Evolutionary conservation across 495 filamentous ascomycete genomes (phyloP), one percentile per base, ranked within the genome.

Genomic region (Daldinia loculata): DNA sequence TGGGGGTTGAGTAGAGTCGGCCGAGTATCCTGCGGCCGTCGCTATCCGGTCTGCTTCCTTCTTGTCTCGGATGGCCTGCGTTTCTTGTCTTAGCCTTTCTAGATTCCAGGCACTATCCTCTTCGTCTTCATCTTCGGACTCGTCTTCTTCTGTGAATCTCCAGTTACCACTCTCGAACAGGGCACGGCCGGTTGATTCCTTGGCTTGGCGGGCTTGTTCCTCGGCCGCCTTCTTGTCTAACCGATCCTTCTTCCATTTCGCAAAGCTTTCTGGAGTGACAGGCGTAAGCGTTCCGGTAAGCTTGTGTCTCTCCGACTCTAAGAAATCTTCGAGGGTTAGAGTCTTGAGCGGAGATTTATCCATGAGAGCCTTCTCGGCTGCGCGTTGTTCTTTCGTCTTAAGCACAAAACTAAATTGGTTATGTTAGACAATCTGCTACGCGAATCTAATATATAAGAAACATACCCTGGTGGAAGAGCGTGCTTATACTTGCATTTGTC

Each of bases 401-500:
- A 99, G 86, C 27, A 98, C 86, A 84, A 98, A 99, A 39, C 93
- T 96, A 67, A 48, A 61, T 38, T 48, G 22, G 9, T 1, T 12
- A 22, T 43, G 65, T 74, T 84, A 77, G 83, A 73, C 57, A 70
- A 62, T 15, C 14, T 19, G 26, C 24, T 48, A 27, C 14, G 9
- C 26, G 1, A 61, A 26, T 19, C 22, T 8, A 15, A 32, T 12
- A 5, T 6, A 8, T 11, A 7, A 6, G 53, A 26, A 39, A 86
- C 89, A 78, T 87, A 95, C 90, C 95, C 95, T 76, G 94, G 89
- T 67, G 95, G 95, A 75, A 99, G 87, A 67, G 91, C 93, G 79
- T 99, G 95, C 80, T 91, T 93, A 77, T 99, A 99, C 91, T 94
- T 98, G 91, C 95, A 99, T 81, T 97, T 92, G 80, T 99, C 90